Evolutionary conservation across 768 basidiomycete species (phyloP), one percentile per base, ranked within the genome.

Genomic region (Macrolepiota fuliginosa): DNA sequence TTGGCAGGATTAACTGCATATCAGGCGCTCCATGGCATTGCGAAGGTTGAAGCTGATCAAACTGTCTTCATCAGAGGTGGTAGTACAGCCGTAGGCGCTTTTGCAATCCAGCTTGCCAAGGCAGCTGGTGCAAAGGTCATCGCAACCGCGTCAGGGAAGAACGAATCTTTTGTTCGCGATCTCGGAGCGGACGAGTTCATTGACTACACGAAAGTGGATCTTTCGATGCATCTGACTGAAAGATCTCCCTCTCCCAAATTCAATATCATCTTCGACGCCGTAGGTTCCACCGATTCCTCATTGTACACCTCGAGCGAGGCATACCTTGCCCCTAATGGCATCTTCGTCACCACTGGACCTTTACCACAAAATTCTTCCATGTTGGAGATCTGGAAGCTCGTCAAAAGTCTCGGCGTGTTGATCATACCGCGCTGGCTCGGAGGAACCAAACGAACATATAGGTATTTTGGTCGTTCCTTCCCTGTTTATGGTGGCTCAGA

Each of bases 21-120:
- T 61, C 80, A 85, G 62, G 81, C 77, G 0, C 77, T 92, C 5
- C 73, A 83, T 47, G 68, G 77, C 0, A 68, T 75, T 0, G 82
- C 75, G 0, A 74, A 80, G 29, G 69, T 89, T n/a, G 81, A 89
- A 68, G 66, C 74, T 24, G 85, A 82, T 1, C 85, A 87, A 66
- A 78, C 79, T 1, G 74, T 92, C 3, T 81, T 92, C 65, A 75
- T 93, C 67, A 87, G 89, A 59, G 90, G 90, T 0, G 91, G 88
- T 3, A 87, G 85, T 54, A 83, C 87, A 1, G 73, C 84, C 12
- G 87, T 91, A 1, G 91, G 90, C 3, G 74, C 79, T n/a, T 82
- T 81, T 65, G 90, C 88, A 0, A 87, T 92, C 52, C 89, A 91
- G 69, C 69, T 91, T 10, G 88, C 90, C 7, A 92, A 91, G 68